These are phyloP conservation scores for Coniochaeta prunicola DNA, from an alignment of 2,329 filamentous ascomycete species.

Conservation along the genomic window DNA sequence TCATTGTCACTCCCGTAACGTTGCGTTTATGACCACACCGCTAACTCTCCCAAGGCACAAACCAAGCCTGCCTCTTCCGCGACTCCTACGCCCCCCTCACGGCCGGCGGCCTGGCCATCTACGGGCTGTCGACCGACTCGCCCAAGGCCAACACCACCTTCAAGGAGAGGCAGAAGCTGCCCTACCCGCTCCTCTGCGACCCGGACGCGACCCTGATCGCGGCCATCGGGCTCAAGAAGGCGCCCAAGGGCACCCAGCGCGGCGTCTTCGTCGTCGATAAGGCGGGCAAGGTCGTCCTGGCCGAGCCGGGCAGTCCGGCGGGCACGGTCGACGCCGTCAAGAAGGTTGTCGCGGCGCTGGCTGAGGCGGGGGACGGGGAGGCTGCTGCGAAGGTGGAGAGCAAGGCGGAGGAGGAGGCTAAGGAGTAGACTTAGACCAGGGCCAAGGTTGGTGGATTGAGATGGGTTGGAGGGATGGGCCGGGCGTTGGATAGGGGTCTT, in stretches of 20 bases:
- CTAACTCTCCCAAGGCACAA: slow-evolving; percentile 61
- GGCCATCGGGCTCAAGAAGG: slow-evolving; percentile 86
- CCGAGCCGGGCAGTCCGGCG: slow-evolving; percentile 68
- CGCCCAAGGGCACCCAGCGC: slow-evolving; percentile 69
- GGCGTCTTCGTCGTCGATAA: slow-evolving; percentile 87
- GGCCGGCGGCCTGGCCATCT: slow-evolving; percentile 74
- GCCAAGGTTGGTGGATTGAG: not conserved
- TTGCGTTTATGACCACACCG: not conserved
- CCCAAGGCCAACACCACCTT: slow-evolving; percentile 91
- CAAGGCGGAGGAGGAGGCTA: slow-evolving; percentile 12
- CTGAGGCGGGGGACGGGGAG: slow-evolving; percentile 14
- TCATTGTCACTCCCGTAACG: not conserved
- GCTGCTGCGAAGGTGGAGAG: slow-evolving; percentile 12
- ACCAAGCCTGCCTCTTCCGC: slow-evolving; percentile 87
- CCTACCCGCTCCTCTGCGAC: slow-evolving; percentile 85
- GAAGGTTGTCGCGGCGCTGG: slow-evolving; percentile 53
- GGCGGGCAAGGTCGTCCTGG: slow-evolving; percentile 63
- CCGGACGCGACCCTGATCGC: slow-evolving; percentile 64
- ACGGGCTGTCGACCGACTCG: slow-evolving; percentile 80
- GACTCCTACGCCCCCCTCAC: slow-evolving; percentile 74
- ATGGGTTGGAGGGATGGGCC: too few species aligned
- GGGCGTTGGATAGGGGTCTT: too few species aligned
- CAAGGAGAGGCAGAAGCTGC: slow-evolving; percentile 83
- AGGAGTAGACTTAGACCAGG: too few species aligned
- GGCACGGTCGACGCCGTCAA: slow-evolving; percentile 72